phyloP scores from a whole-genome alignment of 228 moss, liverwort and hornwort genomes.

The Sphagnum fallax region DNA sequence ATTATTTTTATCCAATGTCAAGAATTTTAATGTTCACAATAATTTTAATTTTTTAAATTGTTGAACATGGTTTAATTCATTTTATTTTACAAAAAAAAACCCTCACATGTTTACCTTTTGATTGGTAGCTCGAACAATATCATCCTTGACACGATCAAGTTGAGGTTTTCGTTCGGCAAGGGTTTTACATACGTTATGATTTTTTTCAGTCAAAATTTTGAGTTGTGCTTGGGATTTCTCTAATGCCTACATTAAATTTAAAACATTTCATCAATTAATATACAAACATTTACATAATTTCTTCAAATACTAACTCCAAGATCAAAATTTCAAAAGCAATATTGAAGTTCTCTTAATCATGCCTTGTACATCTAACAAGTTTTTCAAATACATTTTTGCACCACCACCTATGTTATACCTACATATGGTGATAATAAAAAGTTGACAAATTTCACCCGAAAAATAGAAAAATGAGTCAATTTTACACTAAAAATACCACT shows the following conservation, averaged over 20 bases:
- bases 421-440: not conserved
- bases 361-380: not conserved
- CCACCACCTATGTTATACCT: not conserved
- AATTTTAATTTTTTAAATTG: not conserved
- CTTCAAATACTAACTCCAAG: not conserved
- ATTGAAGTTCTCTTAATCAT: not conserved
- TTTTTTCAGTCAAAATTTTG: constrained; percentile 22
- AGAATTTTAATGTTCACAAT: not conserved
- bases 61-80: not conserved
- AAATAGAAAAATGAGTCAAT: not conserved
- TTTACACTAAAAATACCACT: not conserved
- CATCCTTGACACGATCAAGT: constrained; percentile 29
- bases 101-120: constrained; percentile 19
- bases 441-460: not conserved
- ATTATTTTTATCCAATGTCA: no score
- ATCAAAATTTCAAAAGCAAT: not conserved
- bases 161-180: constrained; percentile 30
- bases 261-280: not conserved
- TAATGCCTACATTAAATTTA: constrained; percentile 20
- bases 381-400: no score
- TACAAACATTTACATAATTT: not conserved
- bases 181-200: constrained; percentile 13
- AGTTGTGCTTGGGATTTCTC: constrained; percentile 35
- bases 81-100: not conserved
- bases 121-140: constrained; percentile 18